phyloP scores from a whole-genome alignment of 768 basidiomycete species.

The Kwoniella sp. region DNA sequence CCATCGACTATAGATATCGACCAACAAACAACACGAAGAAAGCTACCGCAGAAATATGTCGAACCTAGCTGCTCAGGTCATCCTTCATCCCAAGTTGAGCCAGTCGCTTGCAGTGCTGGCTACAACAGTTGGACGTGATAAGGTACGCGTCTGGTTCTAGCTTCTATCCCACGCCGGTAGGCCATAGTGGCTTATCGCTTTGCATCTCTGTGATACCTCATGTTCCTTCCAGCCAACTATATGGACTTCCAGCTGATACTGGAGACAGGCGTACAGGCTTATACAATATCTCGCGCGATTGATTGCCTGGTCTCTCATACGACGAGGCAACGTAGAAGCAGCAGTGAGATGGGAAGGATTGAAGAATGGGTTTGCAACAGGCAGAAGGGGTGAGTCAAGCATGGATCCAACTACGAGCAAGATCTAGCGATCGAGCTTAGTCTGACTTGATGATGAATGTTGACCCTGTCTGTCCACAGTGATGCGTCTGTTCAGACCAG shows the following conservation, averaged over 20 bases:
- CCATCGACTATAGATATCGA: too few species aligned
- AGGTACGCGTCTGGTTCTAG: conserved; percentile 60
- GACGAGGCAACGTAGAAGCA: conserved; percentile 68
- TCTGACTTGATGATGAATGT: conserved; percentile 1
- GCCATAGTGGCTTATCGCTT: too few species aligned
- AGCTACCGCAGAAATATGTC: too few species aligned
- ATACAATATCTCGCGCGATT: conserved; percentile 89
- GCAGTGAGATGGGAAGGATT: conserved; percentile 79
- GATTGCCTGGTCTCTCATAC: conserved; percentile 77
- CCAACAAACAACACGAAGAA: too few species aligned
- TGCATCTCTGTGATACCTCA: too few species aligned
- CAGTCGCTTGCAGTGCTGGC: conserved; percentile 73
- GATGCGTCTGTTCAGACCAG: conserved; percentile 86
- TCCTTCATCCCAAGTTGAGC: conserved; percentile 81
- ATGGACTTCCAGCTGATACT: conserved; percentile 7
- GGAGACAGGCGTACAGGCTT: conserved; percentile 74
- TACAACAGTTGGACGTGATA: conserved; percentile 87
- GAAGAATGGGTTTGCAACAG: conserved; percentile 79
- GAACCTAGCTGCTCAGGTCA: conserved; percentile 60
- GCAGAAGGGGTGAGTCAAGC: conserved; percentile 78
- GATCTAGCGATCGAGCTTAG: too few species aligned
- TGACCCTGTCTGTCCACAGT: conserved; percentile 60
- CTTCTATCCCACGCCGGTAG: too few species aligned
- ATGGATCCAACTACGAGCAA: too few species aligned
- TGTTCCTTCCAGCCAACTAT: too few species aligned